A percentile compares a stretch with the other conserved stretches of the same genome.
These are phyloP conservation scores for Rosellinia necatrix DNA, from an alignment of 2,329 filamentous ascomycete genomes.

Conservation along the genomic window DNA sequence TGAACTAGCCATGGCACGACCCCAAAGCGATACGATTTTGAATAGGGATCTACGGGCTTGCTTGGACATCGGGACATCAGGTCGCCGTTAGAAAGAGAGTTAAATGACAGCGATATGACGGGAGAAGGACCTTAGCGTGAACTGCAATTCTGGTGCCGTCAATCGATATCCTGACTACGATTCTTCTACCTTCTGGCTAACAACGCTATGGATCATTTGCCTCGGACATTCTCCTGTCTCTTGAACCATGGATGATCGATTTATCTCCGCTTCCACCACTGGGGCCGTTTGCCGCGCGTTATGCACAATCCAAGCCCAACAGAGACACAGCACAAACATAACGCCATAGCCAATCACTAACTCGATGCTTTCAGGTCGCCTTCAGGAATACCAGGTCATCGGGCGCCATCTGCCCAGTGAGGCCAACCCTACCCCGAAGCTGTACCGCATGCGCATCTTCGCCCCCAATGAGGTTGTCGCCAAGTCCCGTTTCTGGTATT, in stretches of 20 bases:
- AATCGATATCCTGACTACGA: background rate
- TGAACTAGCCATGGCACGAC: background rate
- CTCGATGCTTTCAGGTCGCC: slow-evolving; percentile 74
- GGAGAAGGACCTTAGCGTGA: background rate
- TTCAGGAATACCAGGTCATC: slow-evolving; percentile 99
- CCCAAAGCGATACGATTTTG: background rate
- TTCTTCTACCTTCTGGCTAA: background rate
- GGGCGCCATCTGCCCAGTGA: slow-evolving; percentile 98
- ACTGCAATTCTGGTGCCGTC: background rate
- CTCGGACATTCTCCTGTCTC: background rate
- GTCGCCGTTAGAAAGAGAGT: background rate
- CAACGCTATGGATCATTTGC: background rate
- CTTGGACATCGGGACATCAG: background rate
- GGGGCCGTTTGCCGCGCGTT: background rate
- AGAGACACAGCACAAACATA: slow-evolving; percentile 29
- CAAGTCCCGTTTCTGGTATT: slow-evolving; percentile 99
- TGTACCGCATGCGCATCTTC: slow-evolving; percentile 99
- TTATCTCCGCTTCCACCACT: background rate
- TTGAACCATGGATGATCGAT: background rate
- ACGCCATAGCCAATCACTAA: slow-evolving; percentile 35
- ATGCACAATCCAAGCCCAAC: too few species aligned
- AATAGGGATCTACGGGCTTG: background rate
- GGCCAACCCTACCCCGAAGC: slow-evolving; percentile 93
- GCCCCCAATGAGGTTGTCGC: slow-evolving; percentile 96
- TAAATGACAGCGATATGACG: background rate